Evolutionary conservation across 257 asterid species (phyloP), one percentile per base, ranked within the genome.

Genomic region (Penstemon eatonii): DNA sequence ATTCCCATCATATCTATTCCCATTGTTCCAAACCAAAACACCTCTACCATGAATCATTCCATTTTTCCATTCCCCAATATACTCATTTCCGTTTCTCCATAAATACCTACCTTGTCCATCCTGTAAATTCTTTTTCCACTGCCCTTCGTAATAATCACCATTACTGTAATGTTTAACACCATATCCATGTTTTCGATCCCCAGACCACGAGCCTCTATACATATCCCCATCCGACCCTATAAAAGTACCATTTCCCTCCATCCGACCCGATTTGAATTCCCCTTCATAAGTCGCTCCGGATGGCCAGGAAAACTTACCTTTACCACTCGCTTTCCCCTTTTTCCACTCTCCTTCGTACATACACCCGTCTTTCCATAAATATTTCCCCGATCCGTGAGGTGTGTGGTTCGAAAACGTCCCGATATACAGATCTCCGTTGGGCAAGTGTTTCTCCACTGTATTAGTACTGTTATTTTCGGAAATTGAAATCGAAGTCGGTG

Each of bases 281-380:
- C 99, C 99, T 57, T 84, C 95, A 53, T 80, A 94, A 7, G 89
- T 87, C 15, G 99, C 98, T 1, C 99, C 98, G 0, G 96, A 91
- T 2, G 99, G 96, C 99, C 99, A 94, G 0, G 99, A 94, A 53
- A 94, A 84, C 71, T 80, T 91, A 1, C 99, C 99, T 54, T 76
- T 87, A 0, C 99, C 99, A 3, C 85, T 82, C 42, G 96, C 96
- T 47, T 87, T 94, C 54, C 99, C 99, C 75, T 85, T 85, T 79
- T 84, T 91, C 99, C 99, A 94, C 58, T 87, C 96, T 4, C 99
- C 99, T 70, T 86, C 96, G 52, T 91, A 94, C 96, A 91, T 91
- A 73, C 98, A 91, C 55, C 96, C 96, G 63, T 94, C 99, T 36
- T 49, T 81, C 99, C 99, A 94, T 68, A 91, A 49, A 73, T 94